These are phyloP conservation scores for Crucibulum laeve DNA, from an alignment of 768 basidiomycete species.

Conservation along the genomic window DNA sequence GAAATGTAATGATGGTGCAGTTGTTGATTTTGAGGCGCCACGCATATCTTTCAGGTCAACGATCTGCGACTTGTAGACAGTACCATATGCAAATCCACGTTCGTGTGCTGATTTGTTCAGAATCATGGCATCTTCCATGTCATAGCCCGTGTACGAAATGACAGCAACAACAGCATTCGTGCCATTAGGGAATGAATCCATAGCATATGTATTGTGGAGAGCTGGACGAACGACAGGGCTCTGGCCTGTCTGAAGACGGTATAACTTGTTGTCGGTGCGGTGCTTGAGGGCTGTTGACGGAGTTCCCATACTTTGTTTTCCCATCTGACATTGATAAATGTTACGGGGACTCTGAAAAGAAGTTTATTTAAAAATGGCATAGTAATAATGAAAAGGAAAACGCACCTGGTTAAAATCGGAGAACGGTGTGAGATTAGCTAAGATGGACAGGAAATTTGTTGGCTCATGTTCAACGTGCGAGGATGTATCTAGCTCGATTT, in stretches of 20 bases:
- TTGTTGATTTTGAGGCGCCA: conserved; percentile 54
- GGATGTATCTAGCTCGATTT: conserved; percentile 71
- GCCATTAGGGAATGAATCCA: conserved; percentile 98
- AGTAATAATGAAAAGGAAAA: conserved; percentile 11
- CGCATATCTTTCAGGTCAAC: conserved; percentile 82
- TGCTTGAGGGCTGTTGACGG: conserved; percentile 89
- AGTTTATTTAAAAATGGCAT: conserved; percentile 2
- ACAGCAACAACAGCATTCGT: conserved; percentile 99
- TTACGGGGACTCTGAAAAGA: conserved; percentile 73
- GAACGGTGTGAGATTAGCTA: conserved; percentile 97
- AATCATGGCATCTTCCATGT: conserved; percentile 99
- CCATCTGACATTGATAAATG: conserved; percentile 98
- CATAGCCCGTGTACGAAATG: conserved; percentile 99
- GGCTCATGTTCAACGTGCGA: conserved; percentile 94
- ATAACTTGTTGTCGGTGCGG: conserved; percentile 97
- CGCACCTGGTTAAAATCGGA: conserved; percentile 97
- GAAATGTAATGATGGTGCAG: conserved; percentile 80
- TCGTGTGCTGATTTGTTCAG: conserved; percentile 98
- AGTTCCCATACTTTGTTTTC: conserved; percentile 99
- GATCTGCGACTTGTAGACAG: conserved; percentile 92
- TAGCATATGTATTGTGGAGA: conserved; percentile 91
- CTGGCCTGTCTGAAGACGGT: conserved; percentile 92
- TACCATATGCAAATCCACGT: conserved; percentile 95
- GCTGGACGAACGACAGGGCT: conserved; percentile 91
- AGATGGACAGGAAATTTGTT: conserved; percentile 92